These are phyloP conservation scores for Penicillium robsamsonii DNA, from an alignment of 495 filamentous ascomycete species.

Conservation along the genomic window DNA sequence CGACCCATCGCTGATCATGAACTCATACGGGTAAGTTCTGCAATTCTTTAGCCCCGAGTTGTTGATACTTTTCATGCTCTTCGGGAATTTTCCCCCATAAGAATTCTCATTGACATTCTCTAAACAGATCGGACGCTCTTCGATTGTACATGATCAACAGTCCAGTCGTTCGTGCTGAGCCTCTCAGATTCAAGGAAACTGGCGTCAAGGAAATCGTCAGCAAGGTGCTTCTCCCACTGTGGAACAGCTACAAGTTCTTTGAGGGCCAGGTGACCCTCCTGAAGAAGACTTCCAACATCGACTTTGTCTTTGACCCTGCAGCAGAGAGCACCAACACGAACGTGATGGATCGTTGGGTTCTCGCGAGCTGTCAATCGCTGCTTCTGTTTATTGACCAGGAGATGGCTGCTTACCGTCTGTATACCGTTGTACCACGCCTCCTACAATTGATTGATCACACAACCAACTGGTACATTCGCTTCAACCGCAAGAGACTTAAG, in stretches of 20 bases:
- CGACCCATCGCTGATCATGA: constrained; percentile 80
- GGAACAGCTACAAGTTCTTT: constrained; percentile 99
- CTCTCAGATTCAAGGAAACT: constrained; percentile 84
- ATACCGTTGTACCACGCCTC: constrained; percentile 90
- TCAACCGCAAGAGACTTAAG: constrained; percentile 94
- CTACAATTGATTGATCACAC: constrained; percentile 89
- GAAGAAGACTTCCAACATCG: constrained; percentile 80
- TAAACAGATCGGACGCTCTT: constrained; percentile 71
- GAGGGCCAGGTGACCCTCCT: constrained; percentile 89
- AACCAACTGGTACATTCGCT: constrained; percentile 99
- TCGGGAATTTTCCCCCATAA: neutral
- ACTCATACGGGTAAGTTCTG: constrained; percentile 62
- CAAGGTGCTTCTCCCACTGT: constrained; percentile 89
- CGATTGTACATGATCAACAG: constrained; percentile 97
- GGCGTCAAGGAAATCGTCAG: constrained; percentile 96
- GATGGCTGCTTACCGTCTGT: constrained; percentile 88
- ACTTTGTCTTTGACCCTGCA: constrained; percentile 77
- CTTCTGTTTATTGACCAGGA: constrained; percentile 92
- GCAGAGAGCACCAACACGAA: constrained; percentile 75
- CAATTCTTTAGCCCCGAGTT: neutral
- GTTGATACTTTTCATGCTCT: neutral
- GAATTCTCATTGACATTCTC: neutral
- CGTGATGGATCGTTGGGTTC: constrained; percentile 96
- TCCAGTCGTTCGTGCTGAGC: constrained; percentile 90
- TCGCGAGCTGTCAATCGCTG: constrained; percentile 89